Evolutionary conservation across 768 basidiomycete genomes (phyloP).

Genomic region (Hemileccinum rubropunctum): DNA sequence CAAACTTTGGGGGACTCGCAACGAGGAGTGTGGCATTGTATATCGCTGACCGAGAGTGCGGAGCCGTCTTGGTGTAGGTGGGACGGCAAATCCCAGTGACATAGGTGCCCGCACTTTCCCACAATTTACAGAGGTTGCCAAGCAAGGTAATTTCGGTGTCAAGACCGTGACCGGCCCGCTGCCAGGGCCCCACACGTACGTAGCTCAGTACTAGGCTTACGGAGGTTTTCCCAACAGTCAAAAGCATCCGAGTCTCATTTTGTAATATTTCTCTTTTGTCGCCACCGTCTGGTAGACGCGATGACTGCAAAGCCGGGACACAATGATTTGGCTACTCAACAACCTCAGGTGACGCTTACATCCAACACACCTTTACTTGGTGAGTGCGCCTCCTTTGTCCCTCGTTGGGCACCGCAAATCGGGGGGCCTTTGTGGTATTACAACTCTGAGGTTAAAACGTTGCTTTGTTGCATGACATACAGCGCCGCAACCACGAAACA

Average conservation of each 20-base stretch:
- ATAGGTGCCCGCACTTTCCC: too few relatives aligned
- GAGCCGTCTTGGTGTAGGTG: too few relatives aligned
- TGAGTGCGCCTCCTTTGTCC: constrained; percentile 2
- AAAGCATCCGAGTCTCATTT: too few relatives aligned
- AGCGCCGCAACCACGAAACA: constrained; percentile 4
- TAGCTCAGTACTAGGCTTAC: too few relatives aligned
- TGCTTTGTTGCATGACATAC: neutral
- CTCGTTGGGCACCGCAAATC: neutral
- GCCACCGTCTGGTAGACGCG: neutral
- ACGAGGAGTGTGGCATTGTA: too few relatives aligned
- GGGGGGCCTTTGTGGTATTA: neutral
- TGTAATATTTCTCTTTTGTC: neutral
- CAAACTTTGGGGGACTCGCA: too few relatives aligned
- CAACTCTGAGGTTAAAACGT: neutral
- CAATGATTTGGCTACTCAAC: neutral
- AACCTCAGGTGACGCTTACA: neutral
- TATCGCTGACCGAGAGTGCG: too few relatives aligned
- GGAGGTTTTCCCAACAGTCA: constrained; percentile 6
- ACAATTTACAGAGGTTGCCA: too few relatives aligned
- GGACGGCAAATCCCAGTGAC: too few relatives aligned
- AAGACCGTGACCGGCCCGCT: too few relatives aligned
- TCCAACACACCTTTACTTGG: constrained; percentile 20
- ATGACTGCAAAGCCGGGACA: constrained; percentile 11
- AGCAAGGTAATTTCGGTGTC: too few relatives aligned
- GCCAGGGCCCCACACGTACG: too few relatives aligned